These are phyloP conservation scores for Yamadazyma blattariae DNA, from an alignment of 1,139 yeast genomes.

Conservation along the genomic window DNA sequence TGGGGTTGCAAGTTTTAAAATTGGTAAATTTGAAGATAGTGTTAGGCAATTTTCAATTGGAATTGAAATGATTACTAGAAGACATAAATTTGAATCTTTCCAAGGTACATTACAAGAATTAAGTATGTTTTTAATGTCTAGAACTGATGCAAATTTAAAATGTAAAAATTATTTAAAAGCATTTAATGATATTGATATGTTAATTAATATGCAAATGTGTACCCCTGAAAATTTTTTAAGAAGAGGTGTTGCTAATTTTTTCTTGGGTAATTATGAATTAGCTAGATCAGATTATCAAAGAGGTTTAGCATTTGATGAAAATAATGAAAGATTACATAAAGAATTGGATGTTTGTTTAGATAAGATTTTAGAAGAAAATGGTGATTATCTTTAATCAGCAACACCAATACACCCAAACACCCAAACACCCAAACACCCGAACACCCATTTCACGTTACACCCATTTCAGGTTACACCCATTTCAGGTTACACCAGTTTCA, in stretches of 20 bases:
- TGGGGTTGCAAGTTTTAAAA: conserved; percentile 64
- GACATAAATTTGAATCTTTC: conserved; percentile 86
- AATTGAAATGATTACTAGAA: conserved; percentile 73
- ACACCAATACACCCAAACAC: too few relatives aligned
- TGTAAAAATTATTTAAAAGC: conserved; percentile 68
- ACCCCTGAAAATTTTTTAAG: conserved; percentile 80
- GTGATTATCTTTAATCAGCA: conserved; percentile 43
- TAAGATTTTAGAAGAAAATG: conserved; percentile 50
- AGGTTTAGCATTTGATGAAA: conserved; percentile 66
- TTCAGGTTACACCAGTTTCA: too few relatives aligned
- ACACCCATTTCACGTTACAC: too few relatives aligned
- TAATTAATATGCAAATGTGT: conserved; percentile 60
- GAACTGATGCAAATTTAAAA: conserved; percentile 80
- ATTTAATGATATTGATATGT: conserved; percentile 75
- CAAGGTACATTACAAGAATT: conserved; percentile 78
- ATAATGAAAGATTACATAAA: conserved; percentile 39
- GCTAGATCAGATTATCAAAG: conserved; percentile 78
- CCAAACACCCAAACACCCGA: too few relatives aligned
- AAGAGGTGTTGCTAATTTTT: conserved; percentile 70
- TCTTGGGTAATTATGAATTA: conserved; percentile 66
- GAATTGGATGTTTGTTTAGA: conserved; percentile 46
- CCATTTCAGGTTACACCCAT: too few relatives aligned
- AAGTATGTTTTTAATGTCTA: conserved; percentile 66
- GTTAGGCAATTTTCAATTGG: conserved; percentile 73
- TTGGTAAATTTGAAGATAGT: conserved; percentile 66